A percentile compares a stretch with the other conserved stretches of the same genome.
Conservation (phyloP, 352 stramenopile species). For the Globisporangium acanthophoron region DNA sequence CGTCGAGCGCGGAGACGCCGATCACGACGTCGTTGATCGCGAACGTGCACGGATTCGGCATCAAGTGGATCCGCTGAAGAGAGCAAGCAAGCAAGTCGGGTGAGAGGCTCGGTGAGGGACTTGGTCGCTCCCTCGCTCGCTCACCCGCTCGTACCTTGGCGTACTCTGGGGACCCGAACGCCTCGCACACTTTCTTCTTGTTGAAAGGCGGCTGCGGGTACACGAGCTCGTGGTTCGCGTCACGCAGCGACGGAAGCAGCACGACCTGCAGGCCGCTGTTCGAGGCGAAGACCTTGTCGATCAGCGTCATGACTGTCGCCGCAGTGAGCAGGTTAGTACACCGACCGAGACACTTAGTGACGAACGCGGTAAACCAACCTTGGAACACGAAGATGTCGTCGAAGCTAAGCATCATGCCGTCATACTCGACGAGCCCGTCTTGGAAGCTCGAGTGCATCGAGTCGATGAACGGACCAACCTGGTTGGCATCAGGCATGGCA, state of each 20-base stretch:
- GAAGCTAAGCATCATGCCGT: constrained; percentile 78
- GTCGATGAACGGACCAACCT: constrained; percentile 96
- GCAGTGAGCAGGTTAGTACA: background rate
- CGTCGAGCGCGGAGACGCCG: constrained; percentile 90
- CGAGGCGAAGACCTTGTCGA: constrained; percentile 59
- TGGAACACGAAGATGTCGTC: constrained; percentile 86
- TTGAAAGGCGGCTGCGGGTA: constrained; percentile 93
- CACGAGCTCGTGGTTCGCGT: constrained; percentile 94
- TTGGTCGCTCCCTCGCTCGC: background rate
- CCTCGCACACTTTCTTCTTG: constrained; percentile 77
- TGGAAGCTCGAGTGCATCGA: constrained; percentile 86
- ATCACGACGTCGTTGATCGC: constrained; percentile 93
- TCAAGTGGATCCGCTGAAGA: constrained; percentile 86
- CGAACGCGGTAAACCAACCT: constrained; percentile 21
- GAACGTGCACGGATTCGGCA: constrained; percentile 95
- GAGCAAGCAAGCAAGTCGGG: background rate
- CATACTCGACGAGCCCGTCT: constrained; percentile 72
- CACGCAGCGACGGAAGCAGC: constrained; percentile 93
- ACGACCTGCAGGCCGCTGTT: constrained; percentile 81
- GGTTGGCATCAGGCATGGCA: background rate
- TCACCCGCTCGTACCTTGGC: constrained; percentile 33
- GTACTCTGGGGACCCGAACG: constrained; percentile 48
- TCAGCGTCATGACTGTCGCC: constrained; percentile 56
- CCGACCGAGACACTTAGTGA: constrained; percentile 1
- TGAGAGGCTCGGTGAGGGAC: background rate